These are phyloP conservation scores for Ophiostoma fasciatum DNA, from an alignment of 2,329 filamentous ascomycete genomes.

Conservation along the genomic window DNA sequence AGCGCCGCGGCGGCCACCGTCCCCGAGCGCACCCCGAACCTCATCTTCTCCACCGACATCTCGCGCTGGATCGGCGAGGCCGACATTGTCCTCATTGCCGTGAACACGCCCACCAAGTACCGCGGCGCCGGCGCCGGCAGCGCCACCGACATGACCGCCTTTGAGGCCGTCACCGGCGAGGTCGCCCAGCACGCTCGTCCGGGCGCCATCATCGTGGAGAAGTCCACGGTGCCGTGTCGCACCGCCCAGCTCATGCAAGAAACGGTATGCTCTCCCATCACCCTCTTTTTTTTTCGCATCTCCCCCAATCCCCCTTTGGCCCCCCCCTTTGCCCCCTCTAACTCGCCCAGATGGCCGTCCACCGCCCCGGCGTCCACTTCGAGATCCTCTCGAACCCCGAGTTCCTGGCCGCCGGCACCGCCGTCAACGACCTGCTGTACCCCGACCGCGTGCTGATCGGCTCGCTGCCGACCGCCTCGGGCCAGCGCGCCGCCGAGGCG, in stretches of 20 bases:
- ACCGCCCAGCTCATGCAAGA: conserved; percentile 56
- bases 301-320: background rate
- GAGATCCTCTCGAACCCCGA: conserved; percentile 72
- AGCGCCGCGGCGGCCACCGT: conserved; percentile 19
- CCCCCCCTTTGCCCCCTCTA: conserved; percentile 1
- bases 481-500: conserved; percentile 45
- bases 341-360: conserved; percentile 32
- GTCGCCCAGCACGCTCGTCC: conserved; percentile 51
- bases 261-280: conserved; percentile 35
- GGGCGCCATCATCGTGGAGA: conserved; percentile 65
- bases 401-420: conserved; percentile 65
- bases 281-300: background rate
- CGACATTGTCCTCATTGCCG: conserved; percentile 60
- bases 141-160: conserved; percentile 57
- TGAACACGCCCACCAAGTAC: conserved; percentile 67
- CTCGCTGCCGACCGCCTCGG: conserved; percentile 43
- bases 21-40: conserved; percentile 41
- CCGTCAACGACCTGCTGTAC: conserved; percentile 52
- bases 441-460: conserved; percentile 67
- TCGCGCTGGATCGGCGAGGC: conserved; percentile 46
- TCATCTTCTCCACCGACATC: conserved; percentile 60
- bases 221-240: conserved; percentile 64
- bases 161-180: conserved; percentile 53
- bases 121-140: conserved; percentile 53
- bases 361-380: conserved; percentile 50